A percentile compares a stretch with the other conserved stretches of the same genome.
phyloP scores from a whole-genome alignment of 495 filamentous ascomycete species.

The Penicillium steckii region DNA sequence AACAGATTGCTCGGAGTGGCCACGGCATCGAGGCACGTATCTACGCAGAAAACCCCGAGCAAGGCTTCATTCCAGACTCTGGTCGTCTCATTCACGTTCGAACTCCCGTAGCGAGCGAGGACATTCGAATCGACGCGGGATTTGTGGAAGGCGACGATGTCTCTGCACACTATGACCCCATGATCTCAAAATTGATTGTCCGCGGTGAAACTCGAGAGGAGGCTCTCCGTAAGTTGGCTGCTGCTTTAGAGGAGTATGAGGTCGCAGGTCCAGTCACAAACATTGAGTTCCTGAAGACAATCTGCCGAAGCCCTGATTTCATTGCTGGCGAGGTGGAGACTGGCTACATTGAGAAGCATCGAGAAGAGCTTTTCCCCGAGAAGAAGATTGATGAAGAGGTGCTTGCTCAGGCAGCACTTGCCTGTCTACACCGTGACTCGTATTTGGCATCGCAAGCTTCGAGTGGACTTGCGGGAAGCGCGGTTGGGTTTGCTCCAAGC shows the following conservation, averaged over 20 bases:
- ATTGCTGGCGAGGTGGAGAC: slow-evolving; percentile 90
- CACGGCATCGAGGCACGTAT: slow-evolving; percentile 94
- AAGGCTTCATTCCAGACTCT: slow-evolving; percentile 90
- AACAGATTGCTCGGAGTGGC: slow-evolving; percentile 69
- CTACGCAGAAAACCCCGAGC: slow-evolving; percentile 91
- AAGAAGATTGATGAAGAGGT: slow-evolving; percentile 58
- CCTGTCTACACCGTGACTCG: slow-evolving; percentile 52
- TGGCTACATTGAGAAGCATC: slow-evolving; percentile 89
- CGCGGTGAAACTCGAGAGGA: slow-evolving; percentile 72
- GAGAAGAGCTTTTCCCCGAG: slow-evolving; percentile 65
- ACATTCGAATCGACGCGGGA: slow-evolving; percentile 87
- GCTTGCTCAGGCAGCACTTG: slow-evolving; percentile 81
- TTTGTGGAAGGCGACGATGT: slow-evolving; percentile 90
- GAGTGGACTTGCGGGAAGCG: slow-evolving; percentile 25
- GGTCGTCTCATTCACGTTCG: slow-evolving; percentile 82
- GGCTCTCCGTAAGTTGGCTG: slow-evolving; percentile 76
- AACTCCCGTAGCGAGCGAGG: slow-evolving; percentile 64
- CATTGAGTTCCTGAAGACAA: slow-evolving; percentile 89
- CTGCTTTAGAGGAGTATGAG: slow-evolving; percentile 87
- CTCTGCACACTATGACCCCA: slow-evolving; percentile 94
- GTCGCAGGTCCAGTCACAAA: slow-evolving; percentile 92
- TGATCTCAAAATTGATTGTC: slow-evolving; percentile 99
- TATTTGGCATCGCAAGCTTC: slow-evolving; percentile 16
- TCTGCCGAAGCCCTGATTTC: slow-evolving; percentile 79
- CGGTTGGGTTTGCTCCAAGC: slow-evolving; percentile 52